phyloP scores from a whole-genome alignment of 176 grass and related monocot species.

The Oryza meyeriana region DNA sequence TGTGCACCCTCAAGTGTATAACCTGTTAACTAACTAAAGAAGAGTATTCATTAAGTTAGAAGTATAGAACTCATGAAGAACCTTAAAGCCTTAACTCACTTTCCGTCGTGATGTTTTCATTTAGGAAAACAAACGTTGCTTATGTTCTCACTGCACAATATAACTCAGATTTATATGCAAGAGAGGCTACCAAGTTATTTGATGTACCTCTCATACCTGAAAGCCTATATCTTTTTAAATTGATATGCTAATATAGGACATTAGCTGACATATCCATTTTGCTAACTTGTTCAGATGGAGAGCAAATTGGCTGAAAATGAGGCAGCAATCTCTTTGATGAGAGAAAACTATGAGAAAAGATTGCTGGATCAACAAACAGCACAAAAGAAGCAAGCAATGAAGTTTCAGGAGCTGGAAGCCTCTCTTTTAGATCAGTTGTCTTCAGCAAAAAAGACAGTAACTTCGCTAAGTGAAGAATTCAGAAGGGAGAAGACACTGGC shows the following conservation, averaged over 20 bases:
- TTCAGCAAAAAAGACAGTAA: slow-evolving; percentile 56
- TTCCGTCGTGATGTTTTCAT: neutral
- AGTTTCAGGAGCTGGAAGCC: slow-evolving; percentile 68
- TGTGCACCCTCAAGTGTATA: neutral
- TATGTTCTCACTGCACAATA: neutral
- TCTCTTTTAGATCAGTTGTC: slow-evolving; percentile 60
- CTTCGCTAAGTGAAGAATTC: slow-evolving; percentile 67
- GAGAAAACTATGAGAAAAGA: slow-evolving; percentile 68
- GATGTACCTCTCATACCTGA: slow-evolving; percentile 1
- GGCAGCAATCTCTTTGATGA: slow-evolving; percentile 56
- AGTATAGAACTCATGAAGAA: slow-evolving; percentile 8
- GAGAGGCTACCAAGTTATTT: slow-evolving; percentile 8
- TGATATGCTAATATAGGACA: neutral
- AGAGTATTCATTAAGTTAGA: neutral
- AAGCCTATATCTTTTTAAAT: slow-evolving; percentile 21
- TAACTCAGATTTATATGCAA: slow-evolving; percentile 4
- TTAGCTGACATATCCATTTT: slow-evolving; percentile 26
- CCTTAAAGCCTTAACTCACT: neutral
- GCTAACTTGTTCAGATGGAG: slow-evolving; percentile 63
- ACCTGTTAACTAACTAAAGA: neutral
- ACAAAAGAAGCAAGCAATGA: slow-evolving; percentile 57
- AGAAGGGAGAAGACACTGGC: slow-evolving; percentile 51
- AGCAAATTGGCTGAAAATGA: slow-evolving; percentile 75
- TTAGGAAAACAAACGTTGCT: neutral
- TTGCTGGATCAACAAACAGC: slow-evolving; percentile 59